Percentiles rank a stretch among this genome's conserved stretches.
Conservation (phyloP, 2,329 filamentous ascomycete genomes). For the Pseudogymnoascus sp. region DNA sequence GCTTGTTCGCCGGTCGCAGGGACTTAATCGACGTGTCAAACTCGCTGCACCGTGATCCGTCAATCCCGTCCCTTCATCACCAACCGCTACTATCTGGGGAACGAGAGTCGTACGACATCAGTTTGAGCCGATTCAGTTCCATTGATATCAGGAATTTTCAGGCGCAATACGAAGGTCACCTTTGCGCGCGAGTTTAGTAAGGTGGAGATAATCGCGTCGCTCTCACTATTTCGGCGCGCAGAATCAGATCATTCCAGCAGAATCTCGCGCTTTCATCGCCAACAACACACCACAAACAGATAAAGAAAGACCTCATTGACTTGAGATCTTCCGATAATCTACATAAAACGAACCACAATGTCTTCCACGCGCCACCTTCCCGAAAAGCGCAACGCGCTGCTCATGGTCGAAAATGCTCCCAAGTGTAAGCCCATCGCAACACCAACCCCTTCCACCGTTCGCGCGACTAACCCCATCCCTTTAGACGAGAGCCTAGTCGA, state of each 20-base stretch:
- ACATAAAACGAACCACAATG: neutral
- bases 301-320: neutral
- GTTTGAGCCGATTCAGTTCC: neutral
- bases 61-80: slow-evolving; percentile 1
- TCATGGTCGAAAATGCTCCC: slow-evolving; percentile 9
- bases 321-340: neutral
- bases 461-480: neutral
- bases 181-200: neutral
- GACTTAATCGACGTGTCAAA: slow-evolving; percentile 7
- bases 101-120: neutral
- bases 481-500: slow-evolving; percentile 49
- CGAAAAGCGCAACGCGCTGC: slow-evolving; percentile 9
- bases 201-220: neutral
- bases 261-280: neutral
- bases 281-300: neutral
- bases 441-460: neutral
- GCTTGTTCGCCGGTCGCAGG: slow-evolving; percentile 1
- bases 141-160: neutral
- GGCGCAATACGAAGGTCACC: neutral
- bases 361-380: slow-evolving; percentile 9
- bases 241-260: neutral
- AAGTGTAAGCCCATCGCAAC: slow-evolving; percentile 9
- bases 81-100: neutral
- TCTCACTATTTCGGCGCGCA: neutral
- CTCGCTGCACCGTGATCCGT: neutral